A percentile compares a stretch with the other conserved stretches of the same genome.
Evolutionary conservation across 2,329 filamentous ascomycete species (phyloP).

Genomic region (Coniella vitis): DNA sequence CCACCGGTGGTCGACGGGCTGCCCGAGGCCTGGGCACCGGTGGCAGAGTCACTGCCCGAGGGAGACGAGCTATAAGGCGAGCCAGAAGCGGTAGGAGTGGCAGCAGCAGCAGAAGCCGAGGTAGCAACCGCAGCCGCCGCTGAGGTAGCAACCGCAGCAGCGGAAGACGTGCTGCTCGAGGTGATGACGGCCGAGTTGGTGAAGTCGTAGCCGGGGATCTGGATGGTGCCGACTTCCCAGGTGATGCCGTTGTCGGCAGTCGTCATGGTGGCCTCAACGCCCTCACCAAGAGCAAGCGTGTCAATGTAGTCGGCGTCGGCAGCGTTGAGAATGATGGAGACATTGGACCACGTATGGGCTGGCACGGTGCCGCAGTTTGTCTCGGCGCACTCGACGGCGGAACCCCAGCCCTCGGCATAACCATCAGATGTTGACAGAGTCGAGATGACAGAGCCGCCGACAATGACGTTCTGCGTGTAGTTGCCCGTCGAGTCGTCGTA

Average conservation of each 20-base stretch:
- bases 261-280: constrained; percentile 11
- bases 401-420: constrained; percentile 36
- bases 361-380: constrained; percentile 60
- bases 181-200: neutral
- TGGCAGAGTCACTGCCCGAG: neutral
- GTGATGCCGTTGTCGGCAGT: constrained; percentile 12
- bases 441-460: constrained; percentile 29
- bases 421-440: constrained; percentile 38
- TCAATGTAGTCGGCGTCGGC: constrained; percentile 11
- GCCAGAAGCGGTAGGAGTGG: neutral
- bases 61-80: neutral
- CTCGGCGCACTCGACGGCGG: constrained; percentile 54
- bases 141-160: neutral
- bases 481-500: constrained; percentile 29
- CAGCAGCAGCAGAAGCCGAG: neutral
- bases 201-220: constrained; percentile 13
- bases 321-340: constrained; percentile 13
- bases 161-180: neutral
- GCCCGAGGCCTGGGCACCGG: neutral
- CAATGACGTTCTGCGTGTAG: constrained; percentile 32
- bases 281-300: constrained; percentile 7
- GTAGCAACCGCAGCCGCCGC: neutral
- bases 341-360: constrained; percentile 15
- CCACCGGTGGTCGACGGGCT: neutral
- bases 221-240: constrained; percentile 15